Evolutionary conservation across 2,329 filamentous ascomycete species (phyloP), one percentile per base, ranked within the genome.

Genomic region (Corinectria fuckeliana): DNA sequence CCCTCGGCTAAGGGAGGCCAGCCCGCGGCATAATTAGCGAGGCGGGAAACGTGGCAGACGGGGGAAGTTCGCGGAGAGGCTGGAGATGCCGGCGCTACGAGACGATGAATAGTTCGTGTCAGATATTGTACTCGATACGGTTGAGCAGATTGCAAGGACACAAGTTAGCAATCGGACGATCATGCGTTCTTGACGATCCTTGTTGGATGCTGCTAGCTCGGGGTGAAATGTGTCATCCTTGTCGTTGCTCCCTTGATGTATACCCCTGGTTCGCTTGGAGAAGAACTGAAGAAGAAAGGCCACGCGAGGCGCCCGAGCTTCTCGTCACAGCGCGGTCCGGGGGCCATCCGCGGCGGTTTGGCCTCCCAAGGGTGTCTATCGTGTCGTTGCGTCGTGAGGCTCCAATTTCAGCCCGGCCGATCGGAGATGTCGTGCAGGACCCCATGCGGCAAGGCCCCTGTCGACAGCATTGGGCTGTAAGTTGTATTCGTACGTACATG

Each of bases 381-480:
- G 32, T 4, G 7, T 16, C n/a, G n/a, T n/a, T n/a, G n/a, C n/a
- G 48, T 49, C 34, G 47, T 59, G 59, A 70, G 68, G 60, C 68
- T 67, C 60, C 60, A 56, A 57, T 55, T 63, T 69, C 60, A 65
- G 56, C 63, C 60, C 61, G 61, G 60, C 57, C 44, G 62, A 61
- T 65, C 57, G 56, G 63, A 56, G 62, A 70, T 70, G 68, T 68
- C 68, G 61, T 70, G 68, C 68, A 70, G 64, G 51, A 62, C 63
- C 48, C 66, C 66, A 67, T 68, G 58, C 48, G 58, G 61, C 18
- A 14, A 30, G 38, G 47, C 61, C 58, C 64, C 50, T 62, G 66
- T 57, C 39, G 25, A 48, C 42, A 9, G 3, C 25, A 26, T n/a
- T 18, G 26, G 25, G 50, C 28, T 53, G 50, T 18, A 11, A 32